Evolutionary conservation across 2,329 filamentous ascomycete species (phyloP).

Genomic region (Phialocephala sp.): DNA sequence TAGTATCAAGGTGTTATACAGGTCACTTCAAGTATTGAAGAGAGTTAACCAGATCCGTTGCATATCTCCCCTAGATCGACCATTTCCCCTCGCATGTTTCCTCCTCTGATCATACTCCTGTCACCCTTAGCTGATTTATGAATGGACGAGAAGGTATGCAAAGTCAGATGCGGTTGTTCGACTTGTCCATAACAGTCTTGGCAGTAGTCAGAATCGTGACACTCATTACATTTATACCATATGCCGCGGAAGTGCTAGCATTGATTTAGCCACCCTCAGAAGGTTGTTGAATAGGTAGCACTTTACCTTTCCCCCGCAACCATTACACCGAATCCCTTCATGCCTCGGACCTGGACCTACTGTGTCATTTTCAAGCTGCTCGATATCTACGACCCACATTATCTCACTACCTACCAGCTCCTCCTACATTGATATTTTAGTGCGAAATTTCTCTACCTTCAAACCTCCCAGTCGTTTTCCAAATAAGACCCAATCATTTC

Average conservation of each 20-base stretch:
- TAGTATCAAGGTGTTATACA: not conserved
- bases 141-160: not conserved
- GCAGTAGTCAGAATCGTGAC: not conserved
- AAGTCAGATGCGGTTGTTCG: not conserved
- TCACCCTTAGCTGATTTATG: not conserved
- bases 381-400: constrained; percentile 24
- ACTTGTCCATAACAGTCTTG: not conserved
- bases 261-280: not conserved
- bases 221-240: not conserved
- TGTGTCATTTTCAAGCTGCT: not conserved
- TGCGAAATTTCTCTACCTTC: not conserved
- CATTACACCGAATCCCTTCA: not conserved
- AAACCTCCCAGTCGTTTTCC: constrained; percentile 19
- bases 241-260: not conserved
- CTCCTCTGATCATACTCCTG: not conserved
- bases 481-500: not conserved
- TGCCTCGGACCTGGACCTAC: not conserved
- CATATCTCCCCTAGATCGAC: too few relatives aligned
- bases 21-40: not conserved
- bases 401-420: constrained; percentile 11
- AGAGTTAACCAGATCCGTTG: too few relatives aligned
- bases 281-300: not conserved
- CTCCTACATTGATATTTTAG: constrained; percentile 19
- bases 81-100: too few relatives aligned
- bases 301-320: not conserved